A percentile compares a stretch with the other conserved stretches of the same genome.
Conservation (phyloP, 2,329 filamentous ascomycete genomes). For the Colletotrichum cereale region DNA sequence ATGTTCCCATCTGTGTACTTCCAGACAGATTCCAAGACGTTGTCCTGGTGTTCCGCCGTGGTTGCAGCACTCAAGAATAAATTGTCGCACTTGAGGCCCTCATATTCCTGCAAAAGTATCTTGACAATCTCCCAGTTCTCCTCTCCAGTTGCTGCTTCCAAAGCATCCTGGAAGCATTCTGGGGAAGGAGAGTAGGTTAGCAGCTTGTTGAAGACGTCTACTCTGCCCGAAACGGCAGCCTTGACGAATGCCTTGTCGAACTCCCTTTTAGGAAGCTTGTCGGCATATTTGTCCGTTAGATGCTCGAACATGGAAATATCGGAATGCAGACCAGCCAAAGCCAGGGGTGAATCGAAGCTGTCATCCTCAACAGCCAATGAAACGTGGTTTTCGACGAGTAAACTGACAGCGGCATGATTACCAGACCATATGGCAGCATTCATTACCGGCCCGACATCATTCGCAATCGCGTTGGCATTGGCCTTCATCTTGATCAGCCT, state of each 20-base stretch:
- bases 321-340: conserved; percentile 53
- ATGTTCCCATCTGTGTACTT: conserved; percentile 52
- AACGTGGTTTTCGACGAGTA: conserved; percentile 54
- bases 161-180: conserved; percentile 50
- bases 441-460: conserved; percentile 50
- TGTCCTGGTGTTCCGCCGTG: conserved; percentile 51
- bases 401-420: conserved; percentile 54
- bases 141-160: conserved; percentile 49
- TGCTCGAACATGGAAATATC: conserved; percentile 57
- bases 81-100: conserved; percentile 50
- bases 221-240: conserved; percentile 54
- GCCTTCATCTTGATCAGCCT: conserved; percentile 54
- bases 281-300: conserved; percentile 54
- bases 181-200: conserved; percentile 51
- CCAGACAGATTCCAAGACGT: conserved; percentile 53
- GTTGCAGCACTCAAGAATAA: conserved; percentile 51
- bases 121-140: conserved; percentile 55
- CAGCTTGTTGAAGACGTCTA: conserved; percentile 55
- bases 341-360: conserved; percentile 50
- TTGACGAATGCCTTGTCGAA: conserved; percentile 55
- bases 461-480: conserved; percentile 50
- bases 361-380: conserved; percentile 49
- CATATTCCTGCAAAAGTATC: conserved; percentile 50
- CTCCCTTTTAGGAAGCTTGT: conserved; percentile 53
- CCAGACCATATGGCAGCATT: conserved; percentile 57